Percentiles rank a stretch among this genome's conserved stretches.
These are phyloP conservation scores for Gymnopus androsaceus DNA, from an alignment of 1,284 basidiomycete species.

Conservation along the genomic window DNA sequence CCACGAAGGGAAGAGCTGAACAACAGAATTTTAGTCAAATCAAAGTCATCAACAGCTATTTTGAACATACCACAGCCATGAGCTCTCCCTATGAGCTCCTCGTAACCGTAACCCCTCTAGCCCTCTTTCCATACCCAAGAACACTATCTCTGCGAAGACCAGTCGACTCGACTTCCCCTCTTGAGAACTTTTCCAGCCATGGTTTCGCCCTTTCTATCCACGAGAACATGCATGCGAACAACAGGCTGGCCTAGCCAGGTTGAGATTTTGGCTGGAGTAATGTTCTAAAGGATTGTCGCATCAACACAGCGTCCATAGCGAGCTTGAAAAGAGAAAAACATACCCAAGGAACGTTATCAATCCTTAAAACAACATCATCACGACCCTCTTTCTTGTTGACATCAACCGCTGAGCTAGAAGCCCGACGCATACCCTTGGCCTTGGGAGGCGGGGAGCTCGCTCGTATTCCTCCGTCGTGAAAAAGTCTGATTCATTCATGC, in stretches of 20 bases:
- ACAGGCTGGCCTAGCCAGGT: conserved; percentile 71
- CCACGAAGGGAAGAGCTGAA: conserved; percentile 76
- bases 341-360: conserved; percentile 87
- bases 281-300: conserved; percentile 51
- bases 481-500: not conserved
- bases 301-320: conserved; percentile 14
- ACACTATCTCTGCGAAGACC: conserved; percentile 50
- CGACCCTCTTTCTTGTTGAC: conserved; percentile 20
- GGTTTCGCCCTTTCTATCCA: conserved; percentile 70
- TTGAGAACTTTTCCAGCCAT: conserved; percentile 65
- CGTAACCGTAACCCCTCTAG: conserved; percentile 79
- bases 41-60: conserved; percentile 2
- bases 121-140: conserved; percentile 72
- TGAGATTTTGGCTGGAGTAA: conserved; percentile 70
- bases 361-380: conserved; percentile 66
- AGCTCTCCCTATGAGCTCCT: conserved; percentile 75
- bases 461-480: conserved; percentile 7
- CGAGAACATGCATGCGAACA: conserved; percentile 69
- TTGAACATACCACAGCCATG: conserved; percentile 66
- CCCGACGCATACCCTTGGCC: conserved; percentile 1
- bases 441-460: conserved; percentile 19
- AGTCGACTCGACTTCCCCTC: conserved; percentile 45
- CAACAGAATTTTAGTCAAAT: conserved; percentile 14
- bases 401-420: not conserved
- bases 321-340: conserved; percentile 26